Evolutionary conservation across 495 filamentous ascomycete genomes (phyloP).

Genomic region (Aspergillus saccharolyticus): DNA sequence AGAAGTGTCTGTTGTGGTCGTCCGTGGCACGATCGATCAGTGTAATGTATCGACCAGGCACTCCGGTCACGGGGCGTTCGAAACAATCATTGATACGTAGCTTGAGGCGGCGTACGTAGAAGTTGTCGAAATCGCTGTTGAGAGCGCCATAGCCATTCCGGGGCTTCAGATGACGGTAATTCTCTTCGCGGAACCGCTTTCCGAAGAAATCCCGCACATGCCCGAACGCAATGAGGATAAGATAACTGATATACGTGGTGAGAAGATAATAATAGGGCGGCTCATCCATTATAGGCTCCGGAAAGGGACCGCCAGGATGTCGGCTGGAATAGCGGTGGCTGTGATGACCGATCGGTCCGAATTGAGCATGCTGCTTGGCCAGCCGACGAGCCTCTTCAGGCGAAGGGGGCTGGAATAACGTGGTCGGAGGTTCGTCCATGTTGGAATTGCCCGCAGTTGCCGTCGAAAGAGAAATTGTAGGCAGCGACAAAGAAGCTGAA

Average conservation of each 20-base stretch:
- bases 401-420: constrained; percentile 87
- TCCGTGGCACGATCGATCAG: constrained; percentile 81
- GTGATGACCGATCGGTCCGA: constrained; percentile 75
- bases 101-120: constrained; percentile 90
- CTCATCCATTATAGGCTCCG: constrained; percentile 85
- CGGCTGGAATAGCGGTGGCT: constrained; percentile 83
- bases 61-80: constrained; percentile 82
- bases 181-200: constrained; percentile 79
- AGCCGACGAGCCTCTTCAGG: constrained; percentile 71
- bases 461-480: constrained; percentile 88
- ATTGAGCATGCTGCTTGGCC: constrained; percentile 82
- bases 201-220: constrained; percentile 97
- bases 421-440: constrained; percentile 69
- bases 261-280: constrained; percentile 94
- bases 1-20: constrained; percentile 84
- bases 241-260: constrained; percentile 95
- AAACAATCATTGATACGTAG: constrained; percentile 96
- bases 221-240: constrained; percentile 91
- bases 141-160: constrained; percentile 91
- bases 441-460: constrained; percentile 74
- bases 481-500: constrained; percentile 70
- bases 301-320: constrained; percentile 71
- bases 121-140: constrained; percentile 98
- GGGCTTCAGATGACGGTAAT: constrained; percentile 77
- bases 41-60: constrained; percentile 90